Base-by-base conservation (phyloP, 805 yeast species). In the Zygosaccharomyces rouxii region DNA sequence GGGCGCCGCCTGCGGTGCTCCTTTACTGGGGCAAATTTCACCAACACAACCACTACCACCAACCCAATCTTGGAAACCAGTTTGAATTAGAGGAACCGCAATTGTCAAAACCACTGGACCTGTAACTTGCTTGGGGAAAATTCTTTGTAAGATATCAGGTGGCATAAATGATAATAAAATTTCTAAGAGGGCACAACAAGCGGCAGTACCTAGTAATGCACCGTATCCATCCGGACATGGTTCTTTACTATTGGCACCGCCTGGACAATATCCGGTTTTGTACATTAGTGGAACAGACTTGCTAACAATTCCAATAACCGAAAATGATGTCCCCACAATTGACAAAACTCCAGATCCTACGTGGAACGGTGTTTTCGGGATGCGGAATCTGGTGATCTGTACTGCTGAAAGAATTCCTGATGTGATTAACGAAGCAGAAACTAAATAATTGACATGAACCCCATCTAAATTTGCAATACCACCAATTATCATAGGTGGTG, bases 211-310 rank as follows among this genome's bases (percentile, higher is more conserved):
- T 52, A 89, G 70, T 35, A 89, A 75, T n/a, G 81, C 80, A 55
- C 97, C 97, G 62, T 88, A 90, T 1, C 95, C 97, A 50, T 84
- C 86, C 5, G 95, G 95, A 70, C 97, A 90, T 3, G 96, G 77
- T 44, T 86, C 73, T 5, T 76, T 79, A 3, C 96, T 96, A 53
- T 80, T 84, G 3, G 75, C 74, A 29, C 71, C 83, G 3, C 64
- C 55, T 1, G 84, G 83, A 69, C 97, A 87, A 42, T 64, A 70
- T 4, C 95, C 96, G 39, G 71, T 73, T 3, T 60, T 57, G 71
- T 90, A 89, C 95, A 89, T 86, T 72, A 83, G 71, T 16, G 95
- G 90, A 55, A 89, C 70, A 2, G 89, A 85, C 33, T 81, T 83
- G 13, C 78, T 61, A 46, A 87, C 94, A 58, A 89, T 84, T 22